Evolutionary conservation across 106 monocot species (phyloP), one percentile per base, ranked within the genome.

Genomic region (Dendrobium huoshanense): DNA sequence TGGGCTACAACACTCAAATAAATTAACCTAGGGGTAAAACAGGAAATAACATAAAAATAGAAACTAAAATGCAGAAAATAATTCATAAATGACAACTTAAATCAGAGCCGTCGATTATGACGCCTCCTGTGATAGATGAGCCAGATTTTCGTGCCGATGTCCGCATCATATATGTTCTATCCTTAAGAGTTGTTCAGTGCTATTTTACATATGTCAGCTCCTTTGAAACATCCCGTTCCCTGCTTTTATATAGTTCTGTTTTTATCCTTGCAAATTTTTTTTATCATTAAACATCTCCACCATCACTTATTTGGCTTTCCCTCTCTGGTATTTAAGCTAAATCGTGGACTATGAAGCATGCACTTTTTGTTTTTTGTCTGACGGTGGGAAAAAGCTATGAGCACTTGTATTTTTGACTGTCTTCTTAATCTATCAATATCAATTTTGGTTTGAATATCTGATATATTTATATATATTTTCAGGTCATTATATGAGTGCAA

Each of bases 401-500:
- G 70, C 70, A 70, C 70, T 70, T 70, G 37, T 31, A 13, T 40
- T 10, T 4, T 37, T 37, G 15, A 4, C 29, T 70, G 70, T 37
- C 37, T 40, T 0, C 13, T 3, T 51, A 9, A 45, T 45, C 45
- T 45, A 9, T 45, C 8, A 9, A 56, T 56, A 56, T 67, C 73
- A 16, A 41, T 16, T 73, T 73, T 4, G 15, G 15, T 74, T 7
- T 74, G 42, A 42, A 19, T 44, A 20, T 74, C 7, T 42, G 33
- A 70, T 37, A 37, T 37, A 37, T 33, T 15, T 44, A 4, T 29
- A 49, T 40, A 20, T 11, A 77, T 87, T 86, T 81, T 77, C 87
- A 99, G 98, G 95, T 31, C 98, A 99, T 87, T 99, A 99, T 81
- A 82, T 99, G 94, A 99, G 95, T 82, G 93, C 95, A 48, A 73